Base-by-base conservation (phyloP, 306 rosid species). In the Adenanthera pavonina region DNA sequence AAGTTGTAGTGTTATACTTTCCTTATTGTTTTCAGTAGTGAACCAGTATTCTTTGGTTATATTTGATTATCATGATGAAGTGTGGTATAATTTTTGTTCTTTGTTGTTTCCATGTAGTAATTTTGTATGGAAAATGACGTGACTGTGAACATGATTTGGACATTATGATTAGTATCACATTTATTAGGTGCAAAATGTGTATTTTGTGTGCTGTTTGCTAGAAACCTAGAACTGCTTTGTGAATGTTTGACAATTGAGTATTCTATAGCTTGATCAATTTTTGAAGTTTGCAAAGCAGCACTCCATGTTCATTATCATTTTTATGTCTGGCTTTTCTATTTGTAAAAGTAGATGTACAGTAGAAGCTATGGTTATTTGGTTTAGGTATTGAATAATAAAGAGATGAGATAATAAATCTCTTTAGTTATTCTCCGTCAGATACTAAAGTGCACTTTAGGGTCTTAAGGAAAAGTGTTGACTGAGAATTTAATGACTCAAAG, bases 21-120 rank as follows among this genome's bases (percentile, higher is more conserved):
- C 76, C 73, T 70, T 59, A 34, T 80, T 65, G 78, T 64, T 79
- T 87, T 69, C 36, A 8, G 52, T 17, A 44, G 48, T 81, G 70
- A 43, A 41, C 46, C 44, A 20, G 81, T 67, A 54, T 47, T 70
- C 70, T 57, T 19, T 25, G 3, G 74, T 69, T 44, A 11, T 69
- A 34, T 7, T 17, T 41, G 35, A n/a, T 40, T 67, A 16, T 67
- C 72, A 40, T 17, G 48, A n/a, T 0, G 15, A 41, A 8, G 19
- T 11, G 53, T 12, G 15, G 12, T 69, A 34, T 43, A 19, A 20
- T 11, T 69, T 44, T 69, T 20, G 56, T 20, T 43, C 7, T 44
- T 7, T 19, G 74, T 34, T 44, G 53, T 51, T 83, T 83, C 74
- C 52, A n/a, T 47, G 47, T 38, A 43, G 68, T 78, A 13, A 35